Evolutionary conservation across 83 land plant species (phyloP).

Genomic region (Larix sibirica): DNA sequence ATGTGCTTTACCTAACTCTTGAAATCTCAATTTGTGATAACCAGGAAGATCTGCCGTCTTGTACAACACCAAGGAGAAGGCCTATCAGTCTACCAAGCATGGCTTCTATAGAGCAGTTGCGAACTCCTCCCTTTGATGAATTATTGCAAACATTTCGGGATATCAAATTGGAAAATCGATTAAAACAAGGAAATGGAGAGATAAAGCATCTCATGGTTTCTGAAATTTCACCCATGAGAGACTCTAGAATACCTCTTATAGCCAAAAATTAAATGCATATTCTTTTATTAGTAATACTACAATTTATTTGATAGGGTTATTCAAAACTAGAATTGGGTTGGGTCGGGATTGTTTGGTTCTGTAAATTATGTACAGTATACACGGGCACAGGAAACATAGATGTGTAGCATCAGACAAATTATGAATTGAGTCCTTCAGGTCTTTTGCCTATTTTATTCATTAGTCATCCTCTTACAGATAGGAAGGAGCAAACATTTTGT

Average conservation of each 20-base stretch:
- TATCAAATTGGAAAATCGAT: constrained; percentile 15
- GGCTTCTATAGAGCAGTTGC: constrained; percentile 53
- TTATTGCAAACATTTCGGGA: constrained; percentile 15
- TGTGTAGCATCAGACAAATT: no score
- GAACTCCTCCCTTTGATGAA: constrained; percentile 26
- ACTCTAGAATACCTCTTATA: constrained; percentile 15
- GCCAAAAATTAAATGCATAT: constrained; percentile 3
- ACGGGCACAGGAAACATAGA: no score
- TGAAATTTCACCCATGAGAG: constrained; percentile 9
- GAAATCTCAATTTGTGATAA: background rate
- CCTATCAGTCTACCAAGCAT: constrained; percentile 39
- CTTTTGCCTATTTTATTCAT: no score
- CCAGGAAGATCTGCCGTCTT: constrained; percentile 49
- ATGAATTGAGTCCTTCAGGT: no score
- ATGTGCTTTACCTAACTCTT: background rate
- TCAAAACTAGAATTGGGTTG: no score
- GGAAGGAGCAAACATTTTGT: no score
- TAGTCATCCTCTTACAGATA: no score
- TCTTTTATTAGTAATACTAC: no score
- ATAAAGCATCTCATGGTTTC: background rate
- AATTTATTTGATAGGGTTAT: no score
- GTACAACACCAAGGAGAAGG: constrained; percentile 36
- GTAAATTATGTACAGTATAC: no score
- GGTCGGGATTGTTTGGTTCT: no score
- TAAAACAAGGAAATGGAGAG: constrained; percentile 17